These are phyloP conservation scores for Talaromyces sp. DNA, from an alignment of 2,329 filamentous ascomycete species.

Conservation along the genomic window DNA sequence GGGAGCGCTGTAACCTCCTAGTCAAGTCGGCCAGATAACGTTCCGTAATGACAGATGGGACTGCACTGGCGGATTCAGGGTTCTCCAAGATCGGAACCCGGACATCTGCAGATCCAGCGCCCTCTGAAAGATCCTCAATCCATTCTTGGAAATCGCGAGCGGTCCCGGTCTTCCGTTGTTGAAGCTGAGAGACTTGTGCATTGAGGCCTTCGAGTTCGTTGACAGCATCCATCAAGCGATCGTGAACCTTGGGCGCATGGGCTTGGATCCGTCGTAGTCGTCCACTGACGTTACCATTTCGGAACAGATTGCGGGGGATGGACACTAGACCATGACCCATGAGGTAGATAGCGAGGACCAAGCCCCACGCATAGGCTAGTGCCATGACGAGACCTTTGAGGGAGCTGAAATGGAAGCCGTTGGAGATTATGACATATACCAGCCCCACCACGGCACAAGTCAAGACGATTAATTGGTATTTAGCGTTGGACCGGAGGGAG, in stretches of 20 bases:
- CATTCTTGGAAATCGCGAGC: slow-evolving; percentile 80
- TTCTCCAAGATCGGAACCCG: slow-evolving; percentile 45
- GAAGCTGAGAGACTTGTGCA: slow-evolving; percentile 75
- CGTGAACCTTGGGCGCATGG: slow-evolving; percentile 78
- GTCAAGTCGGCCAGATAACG: slow-evolving; percentile 91
- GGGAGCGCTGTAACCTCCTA: slow-evolving; percentile 75
- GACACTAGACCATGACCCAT: slow-evolving; percentile 97
- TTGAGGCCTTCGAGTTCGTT: slow-evolving; percentile 80
- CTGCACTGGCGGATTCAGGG: slow-evolving; percentile 31
- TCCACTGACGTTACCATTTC: slow-evolving; percentile 75
- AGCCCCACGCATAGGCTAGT: slow-evolving; percentile 88
- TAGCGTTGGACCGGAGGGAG: slow-evolving; percentile 82
- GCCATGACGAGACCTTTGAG: slow-evolving; percentile 90
- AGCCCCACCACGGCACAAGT: slow-evolving; percentile 70
- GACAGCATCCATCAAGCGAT: slow-evolving; percentile 83
- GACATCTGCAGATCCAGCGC: slow-evolving; percentile 68
- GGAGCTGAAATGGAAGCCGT: slow-evolving; percentile 70
- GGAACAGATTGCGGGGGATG: slow-evolving; percentile 79
- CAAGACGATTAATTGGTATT: slow-evolving; percentile 82
- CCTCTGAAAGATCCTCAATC: slow-evolving; percentile 91
- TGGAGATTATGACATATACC: slow-evolving; percentile 79
- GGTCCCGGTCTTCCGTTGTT: slow-evolving; percentile 77
- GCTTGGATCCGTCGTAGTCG: slow-evolving; percentile 74
- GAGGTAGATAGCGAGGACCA: slow-evolving; percentile 89
- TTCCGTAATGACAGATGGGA: slow-evolving; percentile 86